phyloP scores from a whole-genome alignment of 75 land plant genomes.

The Pseudotsuga menziesii region DNA sequence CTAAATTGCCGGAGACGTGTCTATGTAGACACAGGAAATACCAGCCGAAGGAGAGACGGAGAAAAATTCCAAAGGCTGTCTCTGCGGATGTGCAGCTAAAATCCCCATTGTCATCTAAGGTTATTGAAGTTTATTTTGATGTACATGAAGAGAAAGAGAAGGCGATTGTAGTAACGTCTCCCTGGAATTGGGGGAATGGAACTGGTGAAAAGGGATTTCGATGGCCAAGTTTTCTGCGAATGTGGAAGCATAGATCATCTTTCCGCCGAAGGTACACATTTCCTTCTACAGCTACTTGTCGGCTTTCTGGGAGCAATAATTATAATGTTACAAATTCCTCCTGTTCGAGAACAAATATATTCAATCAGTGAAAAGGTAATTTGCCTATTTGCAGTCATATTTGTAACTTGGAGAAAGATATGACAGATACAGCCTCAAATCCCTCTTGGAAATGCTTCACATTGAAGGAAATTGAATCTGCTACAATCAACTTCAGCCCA shows the following conservation, averaged over 20 bases:
- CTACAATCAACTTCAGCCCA: slow-evolving; percentile 41
- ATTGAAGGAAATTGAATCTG: slow-evolving; percentile 38
- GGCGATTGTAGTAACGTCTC: too few species aligned
- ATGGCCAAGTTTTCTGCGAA: slow-evolving; percentile 7
- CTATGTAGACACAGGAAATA: too few species aligned
- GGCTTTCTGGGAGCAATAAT: background rate
- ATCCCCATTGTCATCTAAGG: too few species aligned
- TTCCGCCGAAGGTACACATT: slow-evolving; percentile 12
- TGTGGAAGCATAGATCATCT: slow-evolving; percentile 11
- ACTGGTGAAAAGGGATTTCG: slow-evolving; percentile 2
- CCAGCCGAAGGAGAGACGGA: too few species aligned
- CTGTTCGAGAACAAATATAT: background rate
- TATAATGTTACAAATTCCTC: background rate
- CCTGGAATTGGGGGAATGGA: too few species aligned
- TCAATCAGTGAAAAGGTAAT: background rate
- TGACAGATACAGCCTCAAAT: background rate
- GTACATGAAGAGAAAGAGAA: too few species aligned
- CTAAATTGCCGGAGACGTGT: too few species aligned
- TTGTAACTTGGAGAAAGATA: background rate
- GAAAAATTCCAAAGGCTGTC: too few species aligned
- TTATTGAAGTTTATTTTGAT: too few species aligned
- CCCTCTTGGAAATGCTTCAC: slow-evolving; percentile 51
- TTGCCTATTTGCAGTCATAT: slow-evolving; percentile 1
- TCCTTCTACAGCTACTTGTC: background rate
- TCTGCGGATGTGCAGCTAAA: too few species aligned